Percentiles rank a stretch among this genome's conserved stretches.
These are phyloP conservation scores for Plasmodium blacklocki DNA, from an alignment of 169 alveolate genomes.

Conservation along the genomic window DNA sequence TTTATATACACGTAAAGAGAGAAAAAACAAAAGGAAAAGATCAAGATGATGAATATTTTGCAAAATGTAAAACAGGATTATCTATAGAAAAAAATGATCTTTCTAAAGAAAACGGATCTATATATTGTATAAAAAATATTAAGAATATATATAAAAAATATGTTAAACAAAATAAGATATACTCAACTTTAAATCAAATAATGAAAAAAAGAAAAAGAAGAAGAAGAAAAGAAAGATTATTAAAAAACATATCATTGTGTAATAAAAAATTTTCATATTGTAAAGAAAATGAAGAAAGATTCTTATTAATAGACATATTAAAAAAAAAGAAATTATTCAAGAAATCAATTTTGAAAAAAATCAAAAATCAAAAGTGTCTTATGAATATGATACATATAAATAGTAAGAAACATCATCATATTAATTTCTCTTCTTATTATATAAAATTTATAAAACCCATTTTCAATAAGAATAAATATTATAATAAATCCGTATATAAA, in stretches of 20 bases:
- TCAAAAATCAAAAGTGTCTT: background rate
- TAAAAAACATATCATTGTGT: too few relatives aligned
- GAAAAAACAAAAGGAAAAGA: slow-evolving; percentile 4
- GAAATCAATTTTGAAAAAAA: slow-evolving; percentile 27
- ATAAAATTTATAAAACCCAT: slow-evolving; percentile 21
- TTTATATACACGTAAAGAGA: background rate
- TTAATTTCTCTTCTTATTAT: slow-evolving; percentile 4
- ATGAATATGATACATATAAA: background rate
- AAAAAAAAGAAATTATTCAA: background rate
- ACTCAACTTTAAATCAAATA: background rate
- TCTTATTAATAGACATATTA: too few relatives aligned
- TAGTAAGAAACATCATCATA: slow-evolving; percentile 8
- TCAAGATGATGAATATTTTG: background rate
- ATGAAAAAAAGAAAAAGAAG: background rate
- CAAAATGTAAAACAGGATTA: background rate
- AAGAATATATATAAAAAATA: background rate
- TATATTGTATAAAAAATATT: background rate
- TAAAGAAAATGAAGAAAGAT: too few relatives aligned
- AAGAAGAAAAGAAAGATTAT: background rate
- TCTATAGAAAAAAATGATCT: too few relatives aligned
- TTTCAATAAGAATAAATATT: slow-evolving; percentile 9
- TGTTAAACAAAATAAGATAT: background rate
- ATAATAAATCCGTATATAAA: background rate
- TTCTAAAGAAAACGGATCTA: background rate
- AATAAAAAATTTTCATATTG: too few relatives aligned